Conservation (phyloP, 176 grass and related monocot species). For the Oryza punctata region DNA sequence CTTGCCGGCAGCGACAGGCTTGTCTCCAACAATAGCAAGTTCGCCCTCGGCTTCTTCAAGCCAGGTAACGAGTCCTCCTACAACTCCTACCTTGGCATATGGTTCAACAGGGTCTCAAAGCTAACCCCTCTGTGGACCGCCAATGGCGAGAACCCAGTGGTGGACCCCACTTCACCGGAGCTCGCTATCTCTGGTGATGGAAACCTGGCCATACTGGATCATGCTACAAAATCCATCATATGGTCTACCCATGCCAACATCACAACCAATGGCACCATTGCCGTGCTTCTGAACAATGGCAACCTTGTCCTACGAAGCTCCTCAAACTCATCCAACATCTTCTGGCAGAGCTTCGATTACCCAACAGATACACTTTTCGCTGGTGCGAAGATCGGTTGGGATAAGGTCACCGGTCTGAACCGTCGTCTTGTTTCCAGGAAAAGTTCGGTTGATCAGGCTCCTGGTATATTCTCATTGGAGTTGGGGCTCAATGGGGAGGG, state of each 20-base stretch:
- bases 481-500: background rate
- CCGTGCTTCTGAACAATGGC: slow-evolving; percentile 30
- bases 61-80: background rate
- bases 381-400: slow-evolving; percentile 41
- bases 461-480: slow-evolving; percentile 27
- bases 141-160: slow-evolving; percentile 45
- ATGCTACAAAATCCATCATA: background rate
- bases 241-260: slow-evolving; percentile 48
- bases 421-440: slow-evolving; percentile 36
- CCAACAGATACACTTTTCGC: slow-evolving; percentile 46
- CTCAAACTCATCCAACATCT: slow-evolving; percentile 26
- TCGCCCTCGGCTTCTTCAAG: slow-evolving; percentile 68
- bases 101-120: slow-evolving; percentile 46
- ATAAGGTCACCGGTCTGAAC: slow-evolving; percentile 44
- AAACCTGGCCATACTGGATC: slow-evolving; percentile 49
- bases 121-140: slow-evolving; percentile 52
- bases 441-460: slow-evolving; percentile 27
- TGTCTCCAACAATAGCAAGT: slow-evolving; percentile 46
- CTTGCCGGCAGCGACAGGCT: slow-evolving; percentile 36
- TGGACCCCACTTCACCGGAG: background rate
- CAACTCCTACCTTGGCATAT: slow-evolving; percentile 58
- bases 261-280: slow-evolving; percentile 18
- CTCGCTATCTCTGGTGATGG: slow-evolving; percentile 45
- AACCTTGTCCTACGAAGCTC: slow-evolving; percentile 51
- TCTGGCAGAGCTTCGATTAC: slow-evolving; percentile 77